These are phyloP conservation scores for Chimonanthus praecox DNA, from an alignment of 164 flowering plant species.

Conservation along the genomic window DNA sequence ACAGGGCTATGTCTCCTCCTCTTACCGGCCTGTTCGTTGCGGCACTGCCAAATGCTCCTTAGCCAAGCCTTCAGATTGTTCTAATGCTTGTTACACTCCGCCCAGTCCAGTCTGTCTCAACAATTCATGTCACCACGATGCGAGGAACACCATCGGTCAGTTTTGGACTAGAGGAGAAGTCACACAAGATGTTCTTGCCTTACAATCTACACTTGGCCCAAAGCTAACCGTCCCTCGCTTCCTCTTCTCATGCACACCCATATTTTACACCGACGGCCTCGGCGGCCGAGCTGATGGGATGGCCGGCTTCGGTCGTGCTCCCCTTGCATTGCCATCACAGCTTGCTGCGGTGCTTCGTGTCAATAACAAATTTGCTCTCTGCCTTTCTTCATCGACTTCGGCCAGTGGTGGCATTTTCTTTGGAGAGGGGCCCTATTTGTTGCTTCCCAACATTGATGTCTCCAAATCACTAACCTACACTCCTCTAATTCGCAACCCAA, in stretches of 20 bases:
- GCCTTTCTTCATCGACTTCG: not conserved
- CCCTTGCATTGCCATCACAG: slow-evolving; percentile 13
- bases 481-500: slow-evolving; percentile 14
- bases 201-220: slow-evolving; percentile 10
- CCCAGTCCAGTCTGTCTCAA: slow-evolving; percentile 13
- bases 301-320: slow-evolving; percentile 12
- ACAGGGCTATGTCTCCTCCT: not conserved
- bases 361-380: slow-evolving; percentile 13
- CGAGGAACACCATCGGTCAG: slow-evolving; percentile 7
- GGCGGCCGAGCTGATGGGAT: slow-evolving; percentile 10
- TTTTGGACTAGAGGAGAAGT: slow-evolving; percentile 8
- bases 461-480: slow-evolving; percentile 20
- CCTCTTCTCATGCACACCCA: slow-evolving; percentile 12
- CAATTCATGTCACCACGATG: slow-evolving; percentile 8
- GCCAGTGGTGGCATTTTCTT: slow-evolving; percentile 15
- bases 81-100: not conserved
- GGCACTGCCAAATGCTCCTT: slow-evolving; percentile 2
- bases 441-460: slow-evolving; percentile 14
- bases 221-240: not conserved
- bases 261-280: slow-evolving; percentile 9
- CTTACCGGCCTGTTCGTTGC: slow-evolving; percentile 5
- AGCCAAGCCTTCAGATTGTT: not conserved
- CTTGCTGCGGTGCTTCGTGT: slow-evolving; percentile 8
- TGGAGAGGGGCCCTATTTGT: slow-evolving; percentile 14
- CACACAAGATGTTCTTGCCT: slow-evolving; percentile 3